Percentiles rank a stretch among this genome's conserved stretches.
Evolutionary conservation across 2,329 filamentous ascomycete genomes (phyloP).

Genomic region (Coniochaeta pulveracea): DNA sequence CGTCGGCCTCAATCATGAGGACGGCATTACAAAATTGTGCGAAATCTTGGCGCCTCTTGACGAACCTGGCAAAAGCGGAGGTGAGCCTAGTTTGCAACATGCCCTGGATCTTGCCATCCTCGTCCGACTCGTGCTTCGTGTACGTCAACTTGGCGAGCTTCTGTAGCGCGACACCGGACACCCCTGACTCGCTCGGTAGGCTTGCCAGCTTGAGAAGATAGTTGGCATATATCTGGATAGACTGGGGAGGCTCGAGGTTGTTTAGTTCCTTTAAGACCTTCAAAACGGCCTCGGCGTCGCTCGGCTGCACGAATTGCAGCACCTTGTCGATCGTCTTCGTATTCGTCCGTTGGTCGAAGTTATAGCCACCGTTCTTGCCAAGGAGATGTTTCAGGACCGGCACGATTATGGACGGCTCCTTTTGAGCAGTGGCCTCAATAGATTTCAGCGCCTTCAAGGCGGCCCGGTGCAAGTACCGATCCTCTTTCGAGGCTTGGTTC

Average conservation of each 20-base stretch:
- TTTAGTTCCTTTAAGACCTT: conserved; percentile 26
- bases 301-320: conserved; percentile 45
- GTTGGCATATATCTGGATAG: conserved; percentile 38
- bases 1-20: conserved; percentile 37
- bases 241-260: conserved; percentile 25
- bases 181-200: conserved; percentile 22
- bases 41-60: conserved; percentile 40
- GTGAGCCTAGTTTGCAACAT: conserved; percentile 44
- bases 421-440: conserved; percentile 53
- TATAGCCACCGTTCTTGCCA: conserved; percentile 56
- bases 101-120: conserved; percentile 40
- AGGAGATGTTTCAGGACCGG: conserved; percentile 58
- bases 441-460: conserved; percentile 66
- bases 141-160: conserved; percentile 46
- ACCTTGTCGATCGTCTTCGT: conserved; percentile 74
- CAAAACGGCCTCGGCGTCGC: conserved; percentile 43
- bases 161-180: conserved; percentile 31
- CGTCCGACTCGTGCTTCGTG: conserved; percentile 22
- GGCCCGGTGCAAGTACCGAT: conserved; percentile 69
- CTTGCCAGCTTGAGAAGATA: conserved; percentile 42
- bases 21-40: conserved; percentile 42
- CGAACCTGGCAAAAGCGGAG: conserved; percentile 45
- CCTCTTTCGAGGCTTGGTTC: conserved; percentile 69
- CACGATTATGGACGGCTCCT: conserved; percentile 46
- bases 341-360: conserved; percentile 79